Base-by-base conservation (phyloP, 169 alveolate genomes). In the Plasmodium reichenowi region DNA sequence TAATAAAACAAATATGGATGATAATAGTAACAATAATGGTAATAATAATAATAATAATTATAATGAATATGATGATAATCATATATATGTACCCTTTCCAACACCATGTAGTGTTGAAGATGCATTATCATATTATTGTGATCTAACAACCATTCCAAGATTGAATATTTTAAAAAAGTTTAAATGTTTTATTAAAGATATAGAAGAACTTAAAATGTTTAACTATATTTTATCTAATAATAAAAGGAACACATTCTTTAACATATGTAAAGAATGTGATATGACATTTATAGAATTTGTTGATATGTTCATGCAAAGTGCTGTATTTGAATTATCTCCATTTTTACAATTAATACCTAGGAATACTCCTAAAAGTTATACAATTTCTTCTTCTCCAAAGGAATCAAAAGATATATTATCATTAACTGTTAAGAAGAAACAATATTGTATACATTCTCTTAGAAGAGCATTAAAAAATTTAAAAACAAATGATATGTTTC, bases 301-400 rank as follows among this genome's bases (percentile, higher is more conserved):
- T 7, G 94, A 73, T 17, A 54, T 95, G 20, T 95, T 93, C 87
- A 94, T 95, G 96, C 56, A 88, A 12, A 71, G 48, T 10, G 89
- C 94, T 10, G 20, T 29, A 29, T 94, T 95, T 64, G 94, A 94
- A 75, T 85, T 94, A 13, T 59, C 92, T 5, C 97, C 96, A 4
- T 95, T 95, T 75, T 85, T 95, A 54, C 97, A 95, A 52, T 88
- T 95, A 43, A 88, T 93, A 63, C 95, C 97, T n/a, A 91, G 80
- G 45, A 92, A 93, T 85, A 54, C 32, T 2, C 96, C 97, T 7
- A 83, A 91, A 76, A 88, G 95, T 20, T 95, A 95, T 60, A 95
- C 97, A 38, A 94, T 95, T 45, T 92, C 97, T 17, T 94, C 97
- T 13, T 91, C 92, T 9, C 95, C 97, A 1, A 83, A 66, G 72